Evolutionary conservation across 2,329 filamentous ascomycete genomes (phyloP).

Genomic region (Diaporthe aspalathi): DNA sequence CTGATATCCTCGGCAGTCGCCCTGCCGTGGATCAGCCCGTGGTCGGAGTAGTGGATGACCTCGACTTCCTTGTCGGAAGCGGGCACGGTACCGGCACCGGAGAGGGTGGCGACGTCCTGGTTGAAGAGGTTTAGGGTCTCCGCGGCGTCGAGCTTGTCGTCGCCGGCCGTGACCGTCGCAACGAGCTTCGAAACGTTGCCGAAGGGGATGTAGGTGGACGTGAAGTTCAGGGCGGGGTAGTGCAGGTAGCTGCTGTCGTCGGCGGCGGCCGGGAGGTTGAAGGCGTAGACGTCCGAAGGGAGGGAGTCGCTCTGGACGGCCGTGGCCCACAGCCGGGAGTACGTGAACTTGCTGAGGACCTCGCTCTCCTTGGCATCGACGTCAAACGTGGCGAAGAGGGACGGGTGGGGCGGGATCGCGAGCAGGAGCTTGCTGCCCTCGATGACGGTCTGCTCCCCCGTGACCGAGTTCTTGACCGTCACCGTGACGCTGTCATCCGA

Average conservation of each 20-base stretch:
- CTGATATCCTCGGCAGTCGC: not conserved
- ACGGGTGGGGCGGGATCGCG: not conserved
- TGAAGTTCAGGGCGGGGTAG: not conserved
- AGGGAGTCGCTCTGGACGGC: not conserved
- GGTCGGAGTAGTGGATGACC: not conserved
- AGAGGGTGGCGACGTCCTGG: not conserved
- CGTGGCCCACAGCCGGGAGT: not conserved
- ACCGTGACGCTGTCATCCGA: not conserved
- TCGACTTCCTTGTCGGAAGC: not conserved
- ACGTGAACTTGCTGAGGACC: not conserved
- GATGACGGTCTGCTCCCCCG: not conserved
- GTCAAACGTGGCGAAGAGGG: not conserved
- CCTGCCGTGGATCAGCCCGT: not conserved
- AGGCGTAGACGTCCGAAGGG: not conserved
- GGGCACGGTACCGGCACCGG: not conserved
- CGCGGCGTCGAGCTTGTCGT: not conserved
- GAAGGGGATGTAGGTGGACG: not conserved
- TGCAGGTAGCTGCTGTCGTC: not conserved
- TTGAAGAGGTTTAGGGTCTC: not conserved
- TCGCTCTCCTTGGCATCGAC: not conserved
- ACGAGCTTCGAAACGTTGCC: not conserved
- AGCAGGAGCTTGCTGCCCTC: not conserved
- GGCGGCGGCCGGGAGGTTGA: not conserved
- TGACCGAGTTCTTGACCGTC: not conserved
- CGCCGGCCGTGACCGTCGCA: not conserved